Evolutionary conservation across 2,329 filamentous ascomycete species (phyloP), one percentile per base, ranked within the genome.

Genomic region (Pestalotiopsis sp.): DNA sequence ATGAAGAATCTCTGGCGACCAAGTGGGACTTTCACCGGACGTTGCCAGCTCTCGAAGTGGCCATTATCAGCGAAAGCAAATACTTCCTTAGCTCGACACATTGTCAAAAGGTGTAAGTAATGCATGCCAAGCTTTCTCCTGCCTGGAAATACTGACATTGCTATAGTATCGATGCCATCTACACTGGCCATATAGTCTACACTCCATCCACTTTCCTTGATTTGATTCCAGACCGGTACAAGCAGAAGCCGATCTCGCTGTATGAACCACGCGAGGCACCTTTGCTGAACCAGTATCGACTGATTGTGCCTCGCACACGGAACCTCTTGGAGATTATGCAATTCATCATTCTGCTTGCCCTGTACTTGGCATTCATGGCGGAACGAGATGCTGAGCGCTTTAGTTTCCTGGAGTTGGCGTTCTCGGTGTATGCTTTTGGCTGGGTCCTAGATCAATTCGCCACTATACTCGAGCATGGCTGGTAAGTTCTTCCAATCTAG

Each of bases 221-320:
- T 78, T 92, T 97, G 69, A 89, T 97, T 62, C 93, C 93, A 0
- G 93, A 96, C 77, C 90, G 92, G 73, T 97, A 96, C 83, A 96
- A 96, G 81, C 88, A 92, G 75, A 92, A 92, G 73, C 92, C 92
- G 2, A 95, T 96, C 67, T 91, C 92, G 7, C 82, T 96, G 0
- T 96, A 96, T 78, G 91, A 95, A 75, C 93, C 93, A 1, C 84
- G 91, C 17, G 88, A 90, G 71, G 92, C 91, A 4, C 92, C 92
- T 1, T 77, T 95, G 31, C 85, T 97, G 25, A 95, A 97, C 75
- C 93, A 97, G 77, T 96, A 96, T 76, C 91, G 93, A 1, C 86
- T 97, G 7, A 92, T 94, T 71, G 93, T 97, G 9, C 93, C 93
- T 12, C 86, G 93, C 14, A 95, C 91, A 0, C 85, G 93, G 68